Percentiles rank a stretch among this genome's conserved stretches.
These are phyloP conservation scores for Remersonia thermophila DNA, from an alignment of 2,329 filamentous ascomycete species.

Conservation along the genomic window DNA sequence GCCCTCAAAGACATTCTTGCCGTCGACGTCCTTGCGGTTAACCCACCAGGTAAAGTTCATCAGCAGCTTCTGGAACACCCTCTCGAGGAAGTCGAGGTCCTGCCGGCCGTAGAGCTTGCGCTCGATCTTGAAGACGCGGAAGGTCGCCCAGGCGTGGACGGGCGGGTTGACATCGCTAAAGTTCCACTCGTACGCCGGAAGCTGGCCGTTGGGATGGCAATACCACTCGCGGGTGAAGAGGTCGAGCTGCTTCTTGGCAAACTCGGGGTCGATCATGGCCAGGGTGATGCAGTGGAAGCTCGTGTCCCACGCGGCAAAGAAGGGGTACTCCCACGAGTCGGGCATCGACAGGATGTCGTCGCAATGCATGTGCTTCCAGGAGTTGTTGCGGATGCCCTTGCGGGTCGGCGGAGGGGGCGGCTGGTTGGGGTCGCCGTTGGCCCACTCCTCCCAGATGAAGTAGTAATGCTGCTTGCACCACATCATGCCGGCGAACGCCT, in stretches of 20 bases:
- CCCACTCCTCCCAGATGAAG: slow-evolving; percentile 97
- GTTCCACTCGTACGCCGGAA: slow-evolving; percentile 92
- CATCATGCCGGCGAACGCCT: slow-evolving; percentile 93
- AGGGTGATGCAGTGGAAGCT: slow-evolving; percentile 94
- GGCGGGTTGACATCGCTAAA: slow-evolving; percentile 95
- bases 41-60: slow-evolving; percentile 99
- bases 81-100: slow-evolving; percentile 88
- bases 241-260: slow-evolving; percentile 95
- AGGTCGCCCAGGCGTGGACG: slow-evolving; percentile 91
- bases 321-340: slow-evolving; percentile 96
- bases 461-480: slow-evolving; percentile 97
- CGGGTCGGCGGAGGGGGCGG: slow-evolving; percentile 72
- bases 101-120: slow-evolving; percentile 92
- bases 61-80: slow-evolving; percentile 90
- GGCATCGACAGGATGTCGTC: slow-evolving; percentile 97
- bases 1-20: slow-evolving; percentile 95
- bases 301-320: slow-evolving; percentile 95
- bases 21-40: slow-evolving; percentile 85
- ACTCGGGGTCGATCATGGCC: slow-evolving; percentile 95
- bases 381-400: slow-evolving; percentile 69
- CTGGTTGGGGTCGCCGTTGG: slow-evolving; percentile 80
- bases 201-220: slow-evolving; percentile 92
- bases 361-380: slow-evolving; percentile 91
- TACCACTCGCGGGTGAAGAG: slow-evolving; percentile 97
- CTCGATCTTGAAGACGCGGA: slow-evolving; percentile 96